These are phyloP conservation scores for Blastobotrys parvus DNA, from an alignment of 805 yeast species.

Conservation along the genomic window DNA sequence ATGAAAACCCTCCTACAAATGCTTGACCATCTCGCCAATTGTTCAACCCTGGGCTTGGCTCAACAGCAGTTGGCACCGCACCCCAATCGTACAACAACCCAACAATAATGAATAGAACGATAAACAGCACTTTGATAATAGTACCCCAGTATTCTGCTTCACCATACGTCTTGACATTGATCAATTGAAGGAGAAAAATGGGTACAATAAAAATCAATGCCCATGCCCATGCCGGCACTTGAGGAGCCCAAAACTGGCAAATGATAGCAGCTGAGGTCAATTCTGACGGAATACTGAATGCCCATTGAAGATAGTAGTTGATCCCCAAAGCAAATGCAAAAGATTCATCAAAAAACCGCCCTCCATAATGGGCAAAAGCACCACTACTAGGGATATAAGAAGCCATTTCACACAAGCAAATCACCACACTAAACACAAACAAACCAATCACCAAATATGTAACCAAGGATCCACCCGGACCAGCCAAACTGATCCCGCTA, in stretches of 20 bases:
- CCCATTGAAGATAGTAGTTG: slow-evolving; percentile 54
- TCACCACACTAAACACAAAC: slow-evolving; percentile 51
- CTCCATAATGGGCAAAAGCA: slow-evolving; percentile 46
- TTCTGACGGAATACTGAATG: slow-evolving; percentile 53
- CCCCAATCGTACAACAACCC: slow-evolving; percentile 49
- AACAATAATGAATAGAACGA: slow-evolving; percentile 52
- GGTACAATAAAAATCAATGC: slow-evolving; percentile 39
- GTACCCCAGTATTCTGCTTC: slow-evolving; percentile 62
- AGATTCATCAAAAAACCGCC: slow-evolving; percentile 51
- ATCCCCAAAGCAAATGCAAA: slow-evolving; percentile 60
- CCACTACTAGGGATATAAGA: slow-evolving; percentile 50
- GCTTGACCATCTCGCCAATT: slow-evolving; percentile 19
- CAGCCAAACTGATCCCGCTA: slow-evolving; percentile 54
- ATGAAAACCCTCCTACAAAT: slow-evolving; percentile 24
- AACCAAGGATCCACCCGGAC: slow-evolving; percentile 54
- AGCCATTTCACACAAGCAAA: slow-evolving; percentile 60
- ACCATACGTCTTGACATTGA: slow-evolving; percentile 45
- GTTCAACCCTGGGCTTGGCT: slow-evolving; percentile 43
- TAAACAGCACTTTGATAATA: slow-evolving; percentile 51
- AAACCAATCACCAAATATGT: slow-evolving; percentile 54
- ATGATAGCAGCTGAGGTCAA: slow-evolving; percentile 51
- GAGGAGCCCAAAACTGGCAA: slow-evolving; percentile 42
- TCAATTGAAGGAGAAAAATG: slow-evolving; percentile 41
- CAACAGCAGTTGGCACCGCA: slow-evolving; percentile 41
- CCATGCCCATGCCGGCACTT: slow-evolving; percentile 44